Base-by-base conservation (phyloP, 495 filamentous ascomycete species). In the Wilcoxina mikolae region DNA sequence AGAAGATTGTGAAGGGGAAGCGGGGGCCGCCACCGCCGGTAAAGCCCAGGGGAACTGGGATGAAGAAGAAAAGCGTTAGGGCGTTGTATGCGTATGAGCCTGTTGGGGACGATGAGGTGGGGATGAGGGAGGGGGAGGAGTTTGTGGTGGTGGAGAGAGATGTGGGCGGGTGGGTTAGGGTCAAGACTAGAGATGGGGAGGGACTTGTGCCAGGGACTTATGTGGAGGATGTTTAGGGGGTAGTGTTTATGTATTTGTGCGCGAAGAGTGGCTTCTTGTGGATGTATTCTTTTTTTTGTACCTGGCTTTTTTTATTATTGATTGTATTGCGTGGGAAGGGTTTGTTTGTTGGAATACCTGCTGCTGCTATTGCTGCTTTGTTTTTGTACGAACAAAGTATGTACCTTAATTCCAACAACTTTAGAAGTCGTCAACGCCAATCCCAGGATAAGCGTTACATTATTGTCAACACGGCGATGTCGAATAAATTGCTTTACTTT, bases 141-240 rank as follows among this genome's bases (percentile, higher is more conserved):
- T 73, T 99, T 20, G 68, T 70, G 0, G 76, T 96, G 25, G 51
- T 94, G n/a, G 88, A 95, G 56, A 80, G 83, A 23, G 93, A 99
- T 69, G 87, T 94, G 67, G 90, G 91, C 17, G 91, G 91, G 35
- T 99, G 91, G 91, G 75, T 88, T 55, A 84, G 79, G 64, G 81
- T 99, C 55, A 79, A 80, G 25, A 71, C 76, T 28, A 81, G 78
- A 15, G 70, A 69, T 51, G 74, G 77, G 53, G 81, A 87, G 70
- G 91, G 91, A 31, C 74, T 95, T 12, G 91, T 98, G 7, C 91
- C 91, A 0, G 78, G 87, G 3, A 74, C 82, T 15, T 98, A 96
- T 65, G 74, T 87, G 42, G 80, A 89, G 52, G 66, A 54, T 26
- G 56, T 78, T 1, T 45, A 65, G 3, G 67, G 7, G 2, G 43